Percentiles rank a stretch among this genome's conserved stretches.
Conservation (phyloP, 1,139 yeast genomes). For the Zygosaccharomyces sapae region DNA sequence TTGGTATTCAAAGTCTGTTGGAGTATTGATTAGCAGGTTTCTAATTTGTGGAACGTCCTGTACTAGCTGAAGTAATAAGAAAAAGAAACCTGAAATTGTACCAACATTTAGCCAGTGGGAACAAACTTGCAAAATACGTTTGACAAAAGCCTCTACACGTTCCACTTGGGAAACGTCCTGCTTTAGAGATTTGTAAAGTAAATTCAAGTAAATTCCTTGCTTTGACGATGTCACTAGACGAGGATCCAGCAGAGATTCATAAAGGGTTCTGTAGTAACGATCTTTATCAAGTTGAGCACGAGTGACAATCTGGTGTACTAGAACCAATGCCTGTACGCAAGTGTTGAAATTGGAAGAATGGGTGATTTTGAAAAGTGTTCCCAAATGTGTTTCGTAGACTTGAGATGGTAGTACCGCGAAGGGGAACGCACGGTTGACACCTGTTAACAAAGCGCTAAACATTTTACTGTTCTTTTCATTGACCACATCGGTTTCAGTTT, state of each 20-base stretch:
- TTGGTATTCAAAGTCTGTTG: conserved; percentile 38
- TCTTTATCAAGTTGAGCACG: conserved; percentile 58
- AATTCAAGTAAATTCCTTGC: conserved; percentile 81
- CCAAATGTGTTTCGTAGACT: conserved; percentile 71
- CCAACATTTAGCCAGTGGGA: conserved; percentile 86
- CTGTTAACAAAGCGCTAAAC: conserved; percentile 88
- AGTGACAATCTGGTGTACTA: conserved; percentile 70
- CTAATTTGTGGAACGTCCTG: conserved; percentile 48
- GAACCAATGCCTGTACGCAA: conserved; percentile 83
- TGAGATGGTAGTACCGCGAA: conserved; percentile 74
- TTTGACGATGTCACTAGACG: conserved; percentile 80
- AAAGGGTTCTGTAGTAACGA: conserved; percentile 81
- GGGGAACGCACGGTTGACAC: conserved; percentile 95
- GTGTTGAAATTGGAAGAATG: conserved; percentile 95
- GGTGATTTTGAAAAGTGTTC: conserved; percentile 82
- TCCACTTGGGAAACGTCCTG: conserved; percentile 54
- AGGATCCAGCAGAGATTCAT: conserved; percentile 84
- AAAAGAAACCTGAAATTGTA: conserved; percentile 85
- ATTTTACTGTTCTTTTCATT: conserved; percentile 84
- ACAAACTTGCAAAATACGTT: conserved; percentile 82
- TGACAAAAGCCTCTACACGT: conserved; percentile 84
- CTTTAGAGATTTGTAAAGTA: conserved; percentile 78
- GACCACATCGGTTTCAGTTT: conserved; percentile 63
- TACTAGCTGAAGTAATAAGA: conserved; percentile 64
- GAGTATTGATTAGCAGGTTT: conserved; percentile 45